These are phyloP conservation scores for Pharus latifolius DNA, from an alignment of 176 grass and related monocot genomes.

Conservation along the genomic window DNA sequence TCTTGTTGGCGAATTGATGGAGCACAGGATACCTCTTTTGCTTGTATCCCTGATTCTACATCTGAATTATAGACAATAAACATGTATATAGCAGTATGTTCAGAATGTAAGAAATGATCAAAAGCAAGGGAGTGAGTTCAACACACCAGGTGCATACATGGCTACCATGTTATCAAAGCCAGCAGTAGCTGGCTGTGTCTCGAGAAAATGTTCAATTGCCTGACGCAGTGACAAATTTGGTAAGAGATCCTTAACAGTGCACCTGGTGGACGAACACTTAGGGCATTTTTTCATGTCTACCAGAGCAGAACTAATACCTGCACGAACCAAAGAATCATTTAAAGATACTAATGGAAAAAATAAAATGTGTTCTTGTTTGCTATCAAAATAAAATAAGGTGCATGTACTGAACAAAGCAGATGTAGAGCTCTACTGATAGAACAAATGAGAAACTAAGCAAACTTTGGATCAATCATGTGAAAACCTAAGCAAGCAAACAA, in stretches of 20 bases:
- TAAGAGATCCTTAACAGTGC: slow-evolving; percentile 29
- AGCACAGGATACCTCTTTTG: slow-evolving; percentile 7
- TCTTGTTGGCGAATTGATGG: slow-evolving; percentile 13
- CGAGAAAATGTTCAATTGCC: slow-evolving; percentile 44
- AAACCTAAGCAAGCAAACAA: background rate
- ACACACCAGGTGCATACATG: slow-evolving; percentile 33
- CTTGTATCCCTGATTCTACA: slow-evolving; percentile 14
- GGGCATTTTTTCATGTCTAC: slow-evolving; percentile 30
- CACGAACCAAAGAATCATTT: slow-evolving; percentile 1
- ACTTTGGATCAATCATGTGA: background rate
- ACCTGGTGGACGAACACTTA: slow-evolving; percentile 37
- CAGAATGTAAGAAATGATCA: background rate
- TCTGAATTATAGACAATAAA: slow-evolving; percentile 14
- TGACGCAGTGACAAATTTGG: slow-evolving; percentile 49
- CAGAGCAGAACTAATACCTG: slow-evolving; percentile 34
- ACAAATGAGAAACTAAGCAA: background rate
- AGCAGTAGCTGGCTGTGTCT: slow-evolving; percentile 24
- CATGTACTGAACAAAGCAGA: background rate
- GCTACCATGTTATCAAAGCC: slow-evolving; percentile 21
- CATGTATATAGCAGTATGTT: background rate
- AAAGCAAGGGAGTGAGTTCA: background rate
- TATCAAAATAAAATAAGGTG: background rate
- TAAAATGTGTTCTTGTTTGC: background rate
- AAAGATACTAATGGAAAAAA: background rate
- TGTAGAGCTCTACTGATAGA: background rate